Evolutionary conservation across 2,329 filamentous ascomycete genomes (phyloP).

Genomic region (Cercospora sesami): DNA sequence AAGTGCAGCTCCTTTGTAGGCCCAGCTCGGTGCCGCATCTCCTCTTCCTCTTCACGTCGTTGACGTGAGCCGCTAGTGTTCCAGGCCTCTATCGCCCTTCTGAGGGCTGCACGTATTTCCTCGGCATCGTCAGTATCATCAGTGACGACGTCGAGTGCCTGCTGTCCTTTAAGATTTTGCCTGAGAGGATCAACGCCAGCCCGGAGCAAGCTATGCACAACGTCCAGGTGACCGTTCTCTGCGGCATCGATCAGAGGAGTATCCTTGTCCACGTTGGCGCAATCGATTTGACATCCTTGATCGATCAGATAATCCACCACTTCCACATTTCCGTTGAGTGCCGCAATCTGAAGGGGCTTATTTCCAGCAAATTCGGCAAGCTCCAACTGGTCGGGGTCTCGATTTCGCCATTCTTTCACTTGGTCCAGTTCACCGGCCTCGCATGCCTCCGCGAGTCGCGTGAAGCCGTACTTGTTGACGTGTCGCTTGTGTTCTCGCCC

Average conservation of each 20-base stretch:
- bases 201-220: constrained; percentile 79
- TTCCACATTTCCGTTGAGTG: constrained; percentile 79
- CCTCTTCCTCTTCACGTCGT: constrained; percentile 55
- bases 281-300: constrained; percentile 81
- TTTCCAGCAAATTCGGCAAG: constrained; percentile 94
- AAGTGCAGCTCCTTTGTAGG: constrained; percentile 48
- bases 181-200: constrained; percentile 90
- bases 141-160: constrained; percentile 77
- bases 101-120: constrained; percentile 56
- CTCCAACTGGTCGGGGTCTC: constrained; percentile 84
- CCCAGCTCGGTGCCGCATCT: constrained; percentile 41
- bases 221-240: constrained; percentile 88
- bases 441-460: constrained; percentile 83
- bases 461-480: constrained; percentile 89
- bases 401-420: constrained; percentile 71
- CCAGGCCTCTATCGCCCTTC: constrained; percentile 49
- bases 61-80: constrained; percentile 45
- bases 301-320: constrained; percentile 86
- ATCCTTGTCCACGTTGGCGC: constrained; percentile 71
- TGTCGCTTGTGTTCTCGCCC: constrained; percentile 72
- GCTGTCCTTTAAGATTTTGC: constrained; percentile 87
- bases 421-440: constrained; percentile 78
- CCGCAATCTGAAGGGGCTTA: constrained; percentile 89
- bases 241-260: constrained; percentile 95
- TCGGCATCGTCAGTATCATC: constrained; percentile 82